A percentile compares a stretch with the other conserved stretches of the same genome.
These are phyloP conservation scores for Nectriaceae sp. DNA, from an alignment of 2,329 filamentous ascomycete genomes.

Conservation along the genomic window DNA sequence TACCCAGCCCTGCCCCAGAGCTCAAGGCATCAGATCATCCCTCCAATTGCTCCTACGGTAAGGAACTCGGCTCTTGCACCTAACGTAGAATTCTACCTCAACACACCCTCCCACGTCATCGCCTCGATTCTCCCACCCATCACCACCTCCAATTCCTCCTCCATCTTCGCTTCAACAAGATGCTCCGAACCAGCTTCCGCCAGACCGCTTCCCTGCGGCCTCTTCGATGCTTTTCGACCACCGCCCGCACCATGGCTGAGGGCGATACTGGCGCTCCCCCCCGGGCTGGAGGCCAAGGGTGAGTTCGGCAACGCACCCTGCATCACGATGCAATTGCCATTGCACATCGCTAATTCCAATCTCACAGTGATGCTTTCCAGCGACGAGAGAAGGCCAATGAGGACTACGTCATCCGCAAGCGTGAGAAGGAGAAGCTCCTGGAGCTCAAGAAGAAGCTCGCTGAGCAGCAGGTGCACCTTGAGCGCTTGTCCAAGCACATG, in stretches of 20 bases:
- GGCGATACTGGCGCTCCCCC: constrained; percentile 69
- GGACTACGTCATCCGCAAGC: constrained; percentile 79
- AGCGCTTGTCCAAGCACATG: constrained; percentile 87
- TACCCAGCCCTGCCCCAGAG: constrained; percentile 11
- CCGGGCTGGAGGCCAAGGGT: constrained; percentile 56
- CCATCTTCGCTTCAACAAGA: constrained; percentile 37
- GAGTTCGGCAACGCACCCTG: constrained; percentile 32
- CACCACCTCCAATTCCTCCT: constrained; percentile 16
- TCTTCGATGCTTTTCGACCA: constrained; percentile 63
- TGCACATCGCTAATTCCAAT: background rate
- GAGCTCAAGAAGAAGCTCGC: constrained; percentile 72
- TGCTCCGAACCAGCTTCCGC: constrained; percentile 68
- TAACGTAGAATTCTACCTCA: constrained; percentile 6
- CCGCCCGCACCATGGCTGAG: constrained; percentile 63
- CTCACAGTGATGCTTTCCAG: constrained; percentile 83
- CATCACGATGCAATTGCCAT: constrained; percentile 6
- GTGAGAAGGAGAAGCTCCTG: constrained; percentile 87
- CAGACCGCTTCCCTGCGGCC: constrained; percentile 57
- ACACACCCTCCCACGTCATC: constrained; percentile 28
- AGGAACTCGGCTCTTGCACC: constrained; percentile 10
- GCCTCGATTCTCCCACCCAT: constrained; percentile 14
- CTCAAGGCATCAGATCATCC: constrained; percentile 28
- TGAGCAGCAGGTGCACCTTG: constrained; percentile 80
- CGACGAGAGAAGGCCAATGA: constrained; percentile 87
- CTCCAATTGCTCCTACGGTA: constrained; percentile 12